A percentile compares a stretch with the other conserved stretches of the same genome.
Conservation (phyloP, 176 grass and related monocot species). For the Otatea glauca region DNA sequence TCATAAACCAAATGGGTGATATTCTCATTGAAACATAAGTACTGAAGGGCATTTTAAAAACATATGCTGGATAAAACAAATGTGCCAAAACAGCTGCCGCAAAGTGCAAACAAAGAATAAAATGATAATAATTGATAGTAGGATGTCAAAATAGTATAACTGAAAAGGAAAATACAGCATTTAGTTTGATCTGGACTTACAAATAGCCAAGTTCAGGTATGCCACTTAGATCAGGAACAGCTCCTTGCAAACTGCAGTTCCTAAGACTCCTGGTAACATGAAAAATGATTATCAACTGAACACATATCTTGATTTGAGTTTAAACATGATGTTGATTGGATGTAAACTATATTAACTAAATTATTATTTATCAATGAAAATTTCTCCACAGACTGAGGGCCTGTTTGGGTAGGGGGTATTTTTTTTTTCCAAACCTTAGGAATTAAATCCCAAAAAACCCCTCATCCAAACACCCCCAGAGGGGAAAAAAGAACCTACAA, state of each 20-base stretch:
- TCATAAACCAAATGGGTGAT: neutral
- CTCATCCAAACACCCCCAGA: neutral
- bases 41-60: neutral
- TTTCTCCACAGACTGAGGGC: neutral
- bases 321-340: neutral
- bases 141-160: constrained; percentile 14
- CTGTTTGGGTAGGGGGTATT: neutral
- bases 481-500: neutral
- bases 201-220: constrained; percentile 69
- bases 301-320: constrained; percentile 30
- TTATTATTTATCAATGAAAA: neutral
- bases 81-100: neutral
- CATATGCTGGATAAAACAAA: constrained; percentile 14
- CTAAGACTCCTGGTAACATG: constrained; percentile 82
- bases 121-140: constrained; percentile 31
- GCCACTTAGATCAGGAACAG: constrained; percentile 72
- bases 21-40: constrained; percentile 17
- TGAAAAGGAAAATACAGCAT: constrained; percentile 24
- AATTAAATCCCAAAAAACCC: neutral
- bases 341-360: neutral
- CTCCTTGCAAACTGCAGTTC: constrained; percentile 89
- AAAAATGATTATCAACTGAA: constrained; percentile 16
- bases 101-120: constrained; percentile 11
- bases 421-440: neutral
- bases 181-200: constrained; percentile 58